Evolutionary conservation across 2,329 filamentous ascomycete species (phyloP).

Genomic region (Fusarium sacchari): DNA sequence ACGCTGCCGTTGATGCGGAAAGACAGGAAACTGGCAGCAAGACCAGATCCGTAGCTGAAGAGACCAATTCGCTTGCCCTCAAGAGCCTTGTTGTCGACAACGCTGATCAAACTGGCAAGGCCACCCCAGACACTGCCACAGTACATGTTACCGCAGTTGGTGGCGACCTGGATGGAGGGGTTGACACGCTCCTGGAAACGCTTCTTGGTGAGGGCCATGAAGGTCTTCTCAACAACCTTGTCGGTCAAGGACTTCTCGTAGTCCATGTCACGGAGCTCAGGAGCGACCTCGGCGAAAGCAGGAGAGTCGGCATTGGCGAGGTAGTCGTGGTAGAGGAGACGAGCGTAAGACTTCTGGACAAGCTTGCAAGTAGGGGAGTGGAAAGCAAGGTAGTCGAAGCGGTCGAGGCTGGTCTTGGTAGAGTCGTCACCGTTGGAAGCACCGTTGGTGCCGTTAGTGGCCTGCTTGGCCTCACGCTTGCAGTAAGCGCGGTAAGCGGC

Average conservation of each 20-base stretch:
- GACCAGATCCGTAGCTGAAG: constrained; percentile 83
- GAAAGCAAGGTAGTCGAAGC: constrained; percentile 86
- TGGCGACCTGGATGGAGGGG: constrained; percentile 79
- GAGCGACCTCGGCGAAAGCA: constrained; percentile 77
- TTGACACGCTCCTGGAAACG: constrained; percentile 81
- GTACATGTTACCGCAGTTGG: constrained; percentile 78
- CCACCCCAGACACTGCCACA: constrained; percentile 80
- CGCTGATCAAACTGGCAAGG: constrained; percentile 74
- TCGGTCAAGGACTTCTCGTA: constrained; percentile 83
- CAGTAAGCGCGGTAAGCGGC: constrained; percentile 84
- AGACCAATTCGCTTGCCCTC: constrained; percentile 78
- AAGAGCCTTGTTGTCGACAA: constrained; percentile 70
- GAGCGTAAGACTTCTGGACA: constrained; percentile 85
- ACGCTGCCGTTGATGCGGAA: constrained; percentile 79
- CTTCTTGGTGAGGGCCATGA: constrained; percentile 87
- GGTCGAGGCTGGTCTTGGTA: constrained; percentile 74
- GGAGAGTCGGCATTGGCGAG: constrained; percentile 73
- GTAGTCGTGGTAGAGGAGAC: constrained; percentile 88
- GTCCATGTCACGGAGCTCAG: constrained; percentile 80
- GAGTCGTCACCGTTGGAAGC: constrained; percentile 55
- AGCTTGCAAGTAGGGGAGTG: constrained; percentile 89
- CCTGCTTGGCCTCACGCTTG: constrained; percentile 72
- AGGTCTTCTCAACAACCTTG: constrained; percentile 87
- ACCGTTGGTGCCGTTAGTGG: constrained; percentile 67
- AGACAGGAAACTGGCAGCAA: constrained; percentile 77